A percentile compares a stretch with the other conserved stretches of the same genome.
Evolutionary conservation across 2,329 filamentous ascomycete genomes (phyloP).

Genomic region (Arthroderma sp.): DNA sequence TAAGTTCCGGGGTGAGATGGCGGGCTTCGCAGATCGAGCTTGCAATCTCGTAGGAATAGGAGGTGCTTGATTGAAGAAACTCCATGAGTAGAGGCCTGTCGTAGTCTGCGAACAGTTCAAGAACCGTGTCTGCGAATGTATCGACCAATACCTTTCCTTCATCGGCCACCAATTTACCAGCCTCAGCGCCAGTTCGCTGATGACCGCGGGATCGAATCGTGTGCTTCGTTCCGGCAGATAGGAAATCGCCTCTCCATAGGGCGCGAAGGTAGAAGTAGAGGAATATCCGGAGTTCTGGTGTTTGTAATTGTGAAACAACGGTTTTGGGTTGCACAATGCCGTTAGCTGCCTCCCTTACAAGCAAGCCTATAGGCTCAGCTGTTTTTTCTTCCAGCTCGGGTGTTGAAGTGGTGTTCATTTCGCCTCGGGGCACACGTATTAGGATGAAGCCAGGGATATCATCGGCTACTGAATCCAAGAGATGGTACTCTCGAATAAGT

Average conservation of each 20-base stretch:
- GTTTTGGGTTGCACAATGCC: conserved; percentile 66
- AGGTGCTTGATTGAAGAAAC: conserved; percentile 70
- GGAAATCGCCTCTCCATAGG: conserved; percentile 66
- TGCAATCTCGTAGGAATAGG: conserved; percentile 68
- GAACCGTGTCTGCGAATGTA: conserved; percentile 71
- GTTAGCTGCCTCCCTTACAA: conserved; percentile 83
- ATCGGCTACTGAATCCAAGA: conserved; percentile 79
- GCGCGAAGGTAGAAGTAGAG: conserved; percentile 84
- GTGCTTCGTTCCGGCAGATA: conserved; percentile 27
- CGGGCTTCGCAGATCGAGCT: conserved; percentile 63
- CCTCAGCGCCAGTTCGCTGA: conserved; percentile 25
- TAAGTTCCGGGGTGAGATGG: conserved; percentile 81
- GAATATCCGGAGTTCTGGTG: conserved; percentile 56
- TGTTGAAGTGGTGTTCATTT: conserved; percentile 50
- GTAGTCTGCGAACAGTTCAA: conserved; percentile 74
- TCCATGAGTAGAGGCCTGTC: conserved; percentile 71
- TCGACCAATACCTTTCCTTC: conserved; percentile 62
- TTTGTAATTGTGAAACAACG: conserved; percentile 65
- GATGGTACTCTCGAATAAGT: conserved; percentile 72
- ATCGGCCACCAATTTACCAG: conserved; percentile 36
- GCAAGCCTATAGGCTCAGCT: conserved; percentile 67
- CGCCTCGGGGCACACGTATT: conserved; percentile 64
- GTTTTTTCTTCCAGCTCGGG: conserved; percentile 67
- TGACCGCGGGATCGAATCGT: conserved; percentile 22
- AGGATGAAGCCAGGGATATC: conserved; percentile 83